Percentiles rank a stretch among this genome's conserved stretches.
Conservation (phyloP, 306 rosid genomes). For the Senna siamea region DNA sequence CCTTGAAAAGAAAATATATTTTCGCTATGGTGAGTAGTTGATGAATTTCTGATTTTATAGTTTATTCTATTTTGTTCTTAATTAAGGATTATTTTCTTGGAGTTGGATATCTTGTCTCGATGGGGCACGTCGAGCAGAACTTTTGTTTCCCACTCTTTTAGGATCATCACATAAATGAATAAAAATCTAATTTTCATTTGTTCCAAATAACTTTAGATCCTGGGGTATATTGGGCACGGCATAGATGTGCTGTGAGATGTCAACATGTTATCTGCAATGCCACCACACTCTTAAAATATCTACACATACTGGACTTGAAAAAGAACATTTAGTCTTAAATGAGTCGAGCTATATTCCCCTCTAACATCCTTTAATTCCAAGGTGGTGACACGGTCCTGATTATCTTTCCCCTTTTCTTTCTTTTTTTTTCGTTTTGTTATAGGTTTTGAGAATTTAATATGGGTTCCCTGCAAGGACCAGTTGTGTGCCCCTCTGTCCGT, state of each 20-base stretch:
- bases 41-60: too few relatives aligned
- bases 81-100: not conserved
- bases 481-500: slow-evolving; percentile 56
- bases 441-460: slow-evolving; percentile 51
- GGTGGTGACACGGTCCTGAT: not conserved
- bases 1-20: not conserved
- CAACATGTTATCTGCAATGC: not conserved
- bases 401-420: not conserved
- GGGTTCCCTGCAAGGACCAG: slow-evolving; percentile 76
- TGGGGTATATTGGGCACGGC: not conserved
- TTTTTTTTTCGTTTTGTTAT: not conserved
- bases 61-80: too few relatives aligned
- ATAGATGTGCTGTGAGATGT: not conserved
- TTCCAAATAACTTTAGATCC: not conserved
- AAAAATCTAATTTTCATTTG: slow-evolving; percentile 1
- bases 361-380: not conserved
- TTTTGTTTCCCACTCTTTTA: not conserved
- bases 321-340: not conserved
- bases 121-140: not conserved
- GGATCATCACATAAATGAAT: not conserved
- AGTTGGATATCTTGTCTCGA: not conserved
- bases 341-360: slow-evolving; percentile 1
- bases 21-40: too few relatives aligned
- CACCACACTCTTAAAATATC: not conserved
- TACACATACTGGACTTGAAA: not conserved